Conservation (phyloP, 83 land plant genomes). For the Larix sibirica region DNA sequence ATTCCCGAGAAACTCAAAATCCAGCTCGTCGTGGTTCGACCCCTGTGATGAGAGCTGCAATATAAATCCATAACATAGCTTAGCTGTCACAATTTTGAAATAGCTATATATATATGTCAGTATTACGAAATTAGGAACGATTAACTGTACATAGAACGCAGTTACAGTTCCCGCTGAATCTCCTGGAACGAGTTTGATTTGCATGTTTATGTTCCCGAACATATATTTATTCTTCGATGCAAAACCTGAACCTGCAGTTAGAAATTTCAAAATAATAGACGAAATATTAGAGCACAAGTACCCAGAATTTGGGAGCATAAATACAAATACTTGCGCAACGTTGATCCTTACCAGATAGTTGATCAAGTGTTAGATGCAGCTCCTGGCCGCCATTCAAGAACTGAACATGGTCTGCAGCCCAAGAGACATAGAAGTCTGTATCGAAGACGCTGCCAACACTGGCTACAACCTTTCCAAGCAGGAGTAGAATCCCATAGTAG, state of each 20-base stretch:
- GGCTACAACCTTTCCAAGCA: not conserved
- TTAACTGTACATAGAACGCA: conserved; percentile 56
- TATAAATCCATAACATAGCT: too few species aligned
- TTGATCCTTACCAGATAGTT: conserved; percentile 28
- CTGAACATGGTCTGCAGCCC: conserved; percentile 49
- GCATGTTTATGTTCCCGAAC: conserved; percentile 72
- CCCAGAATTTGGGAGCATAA: too few species aligned
- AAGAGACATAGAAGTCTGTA: conserved; percentile 15
- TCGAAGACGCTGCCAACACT: not conserved
- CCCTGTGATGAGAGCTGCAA: conserved; percentile 19
- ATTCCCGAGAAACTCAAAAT: conserved; percentile 72
- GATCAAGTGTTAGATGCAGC: conserved; percentile 36
- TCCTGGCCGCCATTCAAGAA: conserved; percentile 37
- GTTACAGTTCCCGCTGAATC: conserved; percentile 77
- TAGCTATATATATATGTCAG: too few species aligned
- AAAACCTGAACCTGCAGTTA: conserved; percentile 57
- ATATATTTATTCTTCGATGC: conserved; percentile 63
- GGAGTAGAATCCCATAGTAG: not conserved
- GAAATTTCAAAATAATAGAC: too few species aligned
- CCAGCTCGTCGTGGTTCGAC: conserved; percentile 36
- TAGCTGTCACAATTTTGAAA: too few species aligned
- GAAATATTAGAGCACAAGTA: too few species aligned
- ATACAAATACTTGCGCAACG: too few species aligned
- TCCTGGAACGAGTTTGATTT: conserved; percentile 66
- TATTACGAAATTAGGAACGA: too few species aligned